Evolutionary conservation across 2,329 filamentous ascomycete species (phyloP).

Genomic region (Colletotrichum sp.): DNA sequence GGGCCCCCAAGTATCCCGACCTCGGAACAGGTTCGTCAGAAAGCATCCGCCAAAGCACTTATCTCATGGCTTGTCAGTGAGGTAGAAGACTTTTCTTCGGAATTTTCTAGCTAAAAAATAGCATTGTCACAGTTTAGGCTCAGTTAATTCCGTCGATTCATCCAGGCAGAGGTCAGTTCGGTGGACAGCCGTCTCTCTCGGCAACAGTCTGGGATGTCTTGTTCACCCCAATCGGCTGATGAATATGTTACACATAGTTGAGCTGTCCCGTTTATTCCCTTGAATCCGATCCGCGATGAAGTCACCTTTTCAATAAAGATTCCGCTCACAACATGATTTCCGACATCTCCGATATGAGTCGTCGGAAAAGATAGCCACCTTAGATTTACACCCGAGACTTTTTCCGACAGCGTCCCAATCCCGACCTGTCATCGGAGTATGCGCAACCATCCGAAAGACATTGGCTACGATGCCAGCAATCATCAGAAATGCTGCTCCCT

Average conservation of each 20-base stretch:
- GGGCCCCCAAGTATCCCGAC: neutral
- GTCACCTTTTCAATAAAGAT: rapidly evolving
- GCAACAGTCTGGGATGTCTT: neutral
- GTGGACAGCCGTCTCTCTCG: neutral
- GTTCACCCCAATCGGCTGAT: neutral
- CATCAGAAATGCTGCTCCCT: neutral
- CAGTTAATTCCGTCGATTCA: neutral
- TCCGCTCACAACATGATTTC: neutral
- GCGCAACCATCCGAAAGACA: neutral
- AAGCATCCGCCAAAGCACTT: neutral
- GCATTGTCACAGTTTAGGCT: neutral
- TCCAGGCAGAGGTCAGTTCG: neutral
- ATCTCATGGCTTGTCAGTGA: neutral
- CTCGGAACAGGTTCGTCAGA: neutral
- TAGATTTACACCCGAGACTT: neutral
- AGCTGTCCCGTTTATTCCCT: neutral
- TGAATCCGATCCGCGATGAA: neutral
- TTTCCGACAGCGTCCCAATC: neutral
- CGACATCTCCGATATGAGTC: neutral
- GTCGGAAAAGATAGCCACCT: neutral
- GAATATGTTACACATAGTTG: neutral
- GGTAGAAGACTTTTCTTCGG: neutral
- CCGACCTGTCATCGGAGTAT: neutral
- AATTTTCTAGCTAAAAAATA: neutral
- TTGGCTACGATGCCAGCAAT: neutral